Evolutionary conservation across 768 basidiomycete species (phyloP), one percentile per base, ranked within the genome.

Genomic region (Podaxis carcinomalis): DNA sequence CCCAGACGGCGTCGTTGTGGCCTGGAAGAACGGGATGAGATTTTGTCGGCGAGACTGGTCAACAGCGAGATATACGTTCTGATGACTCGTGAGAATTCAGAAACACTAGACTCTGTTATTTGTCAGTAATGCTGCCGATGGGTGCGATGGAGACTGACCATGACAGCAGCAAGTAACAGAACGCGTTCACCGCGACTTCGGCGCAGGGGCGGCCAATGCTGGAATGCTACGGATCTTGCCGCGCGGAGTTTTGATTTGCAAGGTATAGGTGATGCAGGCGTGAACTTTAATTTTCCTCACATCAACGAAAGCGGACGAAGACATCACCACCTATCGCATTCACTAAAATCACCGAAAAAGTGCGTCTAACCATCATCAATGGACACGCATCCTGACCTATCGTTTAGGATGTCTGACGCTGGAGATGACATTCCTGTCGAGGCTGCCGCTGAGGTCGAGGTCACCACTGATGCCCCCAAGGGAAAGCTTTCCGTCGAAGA

Each of bases 251-350:
- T 75, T 9, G 84, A 87, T n/a, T 25, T 3, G 23, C n/a, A 28
- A 57, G 59, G 73, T 73, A 73, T 68, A 72, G 60, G 58, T 39
- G 35, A 28, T 51, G 10, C 14, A 52, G 19, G 23, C 55, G 32
- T 44, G 64, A 73, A 88, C 84, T 80, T 78, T 77, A 81, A 76
- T 80, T 78, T 81, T 77, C 75, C 71, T 83, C 73, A 83, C 90
- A 92, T 93, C 90, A 86, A 93, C 92, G 91, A 93, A 76, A 89
- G 92, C 90, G 91, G 88, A 93, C 83, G 92, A 93, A 85, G 91
- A 92, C 90, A 89, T 88, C 85, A 69, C 70, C 32, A 67, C 63
- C 68, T 63, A 63, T 69, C 63, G 66, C 61, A 66, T 59, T 61
- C 63, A 62, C 63, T 69, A 70, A 68, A 74, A 69, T 62, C 65